Base-by-base conservation (phyloP, 2,329 filamentous ascomycete species). In the Xylariaceae sp. region DNA sequence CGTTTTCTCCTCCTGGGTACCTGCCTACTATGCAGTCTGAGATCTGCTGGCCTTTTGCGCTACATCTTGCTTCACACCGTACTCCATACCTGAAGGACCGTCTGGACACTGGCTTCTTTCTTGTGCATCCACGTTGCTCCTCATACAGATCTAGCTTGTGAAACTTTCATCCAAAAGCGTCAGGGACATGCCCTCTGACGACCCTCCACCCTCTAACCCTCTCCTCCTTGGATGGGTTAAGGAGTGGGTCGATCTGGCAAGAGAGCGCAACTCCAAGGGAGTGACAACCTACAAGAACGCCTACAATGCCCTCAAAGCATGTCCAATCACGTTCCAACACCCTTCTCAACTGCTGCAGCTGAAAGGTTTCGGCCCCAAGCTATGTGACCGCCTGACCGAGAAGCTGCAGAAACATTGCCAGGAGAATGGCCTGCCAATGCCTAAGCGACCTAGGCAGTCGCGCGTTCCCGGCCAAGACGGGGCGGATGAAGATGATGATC, bases 261-360 rank as follows among this genome's bases (percentile, higher is more conserved):
- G 76, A 37, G 79, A 87, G 51, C 76, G 76, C 34, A 87, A 84
- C 56, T 78, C 79, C 15, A 89, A 87, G 59, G 84, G 83, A 17
- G 65, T 81, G 18, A 78, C 74, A n/a, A 82, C 78, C 0, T 91
- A 89, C 62, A 85, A 79, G 49, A 80, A 83, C 52, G 87, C 87
- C 1, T 88, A 88, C 56, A 76, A 87, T 43, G 85, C 87, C 2
- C 77, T 93, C 61, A 87, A 83, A 63, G 78, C 78, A 11, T 90
- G 86, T 49, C 87, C 87, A 0, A 67, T 88, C 30, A 64, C 66
- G 1, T 87, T 89, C 50, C 68, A 76, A 15, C 87, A 93, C 59
- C 87, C 87, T 2, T 80, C 81, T 4, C 78, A 89, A 64, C 77
- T 87, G 1, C 75, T 82, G 52, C 77, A 83, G 51, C 72, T 93